These are phyloP conservation scores for Rhodotorula paludigena DNA, from an alignment of 768 basidiomycete genomes.

Conservation along the genomic window DNA sequence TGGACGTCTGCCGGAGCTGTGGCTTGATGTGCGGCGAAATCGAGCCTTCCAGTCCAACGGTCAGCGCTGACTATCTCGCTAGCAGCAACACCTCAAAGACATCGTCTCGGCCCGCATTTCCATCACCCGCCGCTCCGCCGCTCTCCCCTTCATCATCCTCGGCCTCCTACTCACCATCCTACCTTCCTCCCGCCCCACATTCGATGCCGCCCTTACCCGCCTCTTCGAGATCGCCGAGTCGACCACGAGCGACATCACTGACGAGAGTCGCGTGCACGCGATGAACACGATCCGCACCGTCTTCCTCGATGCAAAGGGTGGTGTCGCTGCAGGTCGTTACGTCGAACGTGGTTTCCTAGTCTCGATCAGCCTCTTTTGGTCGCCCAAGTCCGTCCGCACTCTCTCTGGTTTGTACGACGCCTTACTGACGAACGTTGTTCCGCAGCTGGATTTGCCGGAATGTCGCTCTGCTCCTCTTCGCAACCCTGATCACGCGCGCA, in stretches of 20 bases:
- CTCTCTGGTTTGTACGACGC: fast-evolving
- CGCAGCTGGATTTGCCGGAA: constrained; percentile 38
- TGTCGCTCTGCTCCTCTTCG: constrained; percentile 37
- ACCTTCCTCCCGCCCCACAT: constrained; percentile 17
- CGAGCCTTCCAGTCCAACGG: neutral
- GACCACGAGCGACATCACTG: constrained; percentile 22
- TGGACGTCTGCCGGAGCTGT: constrained; percentile 17
- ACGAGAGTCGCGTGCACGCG: constrained; percentile 33
- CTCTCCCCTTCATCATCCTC: constrained; percentile 37
- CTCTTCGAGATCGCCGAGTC: constrained; percentile 39
- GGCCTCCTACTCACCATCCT: constrained; percentile 33
- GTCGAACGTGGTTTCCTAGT: constrained; percentile 35
- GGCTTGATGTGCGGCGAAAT: constrained; percentile 20
- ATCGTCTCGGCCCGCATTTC: constrained; percentile 37
- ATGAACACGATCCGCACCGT: constrained; percentile 38
- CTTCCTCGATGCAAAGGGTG: constrained; percentile 35
- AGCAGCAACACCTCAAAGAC: constrained; percentile 29
- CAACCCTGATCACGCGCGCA: constrained; percentile 29
- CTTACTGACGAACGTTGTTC: neutral
- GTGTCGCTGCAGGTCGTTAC: constrained; percentile 12
- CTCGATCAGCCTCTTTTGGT: constrained; percentile 36
- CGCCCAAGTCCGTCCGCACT: constrained; percentile 13
- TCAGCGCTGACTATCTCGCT: neutral
- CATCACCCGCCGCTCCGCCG: constrained; percentile 37
- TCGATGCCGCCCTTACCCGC: constrained; percentile 24